phyloP scores from a whole-genome alignment of 2,329 filamentous ascomycete genomes.

The Ciborinia camelliae region DNA sequence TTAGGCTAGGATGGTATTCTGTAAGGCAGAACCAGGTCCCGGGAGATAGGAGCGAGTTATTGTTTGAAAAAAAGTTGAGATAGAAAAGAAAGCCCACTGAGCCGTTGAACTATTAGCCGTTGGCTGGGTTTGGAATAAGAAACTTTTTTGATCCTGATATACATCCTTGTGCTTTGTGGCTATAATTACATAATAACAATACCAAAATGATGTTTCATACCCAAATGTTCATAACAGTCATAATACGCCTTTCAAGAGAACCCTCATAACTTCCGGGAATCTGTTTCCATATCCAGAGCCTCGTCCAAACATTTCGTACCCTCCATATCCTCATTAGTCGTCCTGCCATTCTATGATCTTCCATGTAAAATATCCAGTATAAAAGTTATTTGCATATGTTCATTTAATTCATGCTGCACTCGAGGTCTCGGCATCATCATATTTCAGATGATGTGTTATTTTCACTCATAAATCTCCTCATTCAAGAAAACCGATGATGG shows the following conservation, averaged over 20 bases:
- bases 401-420: background rate
- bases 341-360: background rate
- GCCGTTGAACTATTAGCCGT: background rate
- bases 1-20: background rate
- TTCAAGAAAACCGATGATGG: slow-evolving; percentile 19
- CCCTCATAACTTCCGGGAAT: background rate
- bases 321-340: slow-evolving; percentile 1
- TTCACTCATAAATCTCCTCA: slow-evolving; percentile 21
- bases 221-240: background rate
- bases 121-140: too few species aligned
- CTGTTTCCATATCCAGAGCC: background rate
- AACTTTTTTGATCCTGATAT: background rate
- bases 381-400: background rate
- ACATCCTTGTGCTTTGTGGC: background rate
- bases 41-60: background rate
- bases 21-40: background rate
- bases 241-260: background rate
- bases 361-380: background rate
- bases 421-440: background rate
- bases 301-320: background rate
- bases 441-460: background rate
- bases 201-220: background rate
- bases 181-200: background rate
- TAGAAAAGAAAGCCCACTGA: background rate
- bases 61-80: background rate